Conservation (phyloP, 2,329 filamentous ascomycete species). For the Penicillium sp. region DNA sequence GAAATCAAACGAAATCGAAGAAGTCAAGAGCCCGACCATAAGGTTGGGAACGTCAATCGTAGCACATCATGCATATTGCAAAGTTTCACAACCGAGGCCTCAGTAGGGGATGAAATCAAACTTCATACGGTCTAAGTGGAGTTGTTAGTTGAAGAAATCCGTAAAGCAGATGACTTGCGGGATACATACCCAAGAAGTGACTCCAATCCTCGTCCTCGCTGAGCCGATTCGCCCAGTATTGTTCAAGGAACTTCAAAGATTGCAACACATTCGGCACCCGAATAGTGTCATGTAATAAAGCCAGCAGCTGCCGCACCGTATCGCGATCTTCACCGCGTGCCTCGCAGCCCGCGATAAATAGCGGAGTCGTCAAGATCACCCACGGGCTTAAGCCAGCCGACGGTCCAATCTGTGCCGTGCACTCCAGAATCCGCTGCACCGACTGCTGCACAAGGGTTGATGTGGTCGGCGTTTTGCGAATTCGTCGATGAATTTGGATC, state of each 20-base stretch:
- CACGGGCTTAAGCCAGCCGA: constrained; percentile 44
- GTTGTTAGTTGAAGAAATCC: constrained; percentile 7
- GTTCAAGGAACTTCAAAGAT: constrained; percentile 44
- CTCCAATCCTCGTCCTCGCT: constrained; percentile 43
- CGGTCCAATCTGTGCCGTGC: constrained; percentile 41
- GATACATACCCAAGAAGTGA: constrained; percentile 39
- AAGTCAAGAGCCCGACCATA: background rate
- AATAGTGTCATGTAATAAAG: constrained; percentile 42
- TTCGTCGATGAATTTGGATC: constrained; percentile 45
- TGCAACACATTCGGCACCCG: constrained; percentile 47
- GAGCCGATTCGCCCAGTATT: constrained; percentile 39
- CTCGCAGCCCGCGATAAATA: constrained; percentile 49
- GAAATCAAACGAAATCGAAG: background rate
- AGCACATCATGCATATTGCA: constrained; percentile 17
- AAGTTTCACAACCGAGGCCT: background rate
- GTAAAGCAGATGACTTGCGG: background rate
- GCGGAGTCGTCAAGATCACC: constrained; percentile 47
- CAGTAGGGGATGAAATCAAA: constrained; percentile 36
- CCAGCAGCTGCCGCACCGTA: constrained; percentile 35
- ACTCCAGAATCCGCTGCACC: constrained; percentile 44
- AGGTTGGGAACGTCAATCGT: constrained; percentile 20
- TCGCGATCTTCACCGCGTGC: constrained; percentile 41
- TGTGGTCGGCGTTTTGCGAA: constrained; percentile 35
- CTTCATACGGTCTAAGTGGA: constrained; percentile 34
- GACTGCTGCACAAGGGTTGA: constrained; percentile 38